Conservation (phyloP, 441 rosid genomes). For the Populus tomentosa region DNA sequence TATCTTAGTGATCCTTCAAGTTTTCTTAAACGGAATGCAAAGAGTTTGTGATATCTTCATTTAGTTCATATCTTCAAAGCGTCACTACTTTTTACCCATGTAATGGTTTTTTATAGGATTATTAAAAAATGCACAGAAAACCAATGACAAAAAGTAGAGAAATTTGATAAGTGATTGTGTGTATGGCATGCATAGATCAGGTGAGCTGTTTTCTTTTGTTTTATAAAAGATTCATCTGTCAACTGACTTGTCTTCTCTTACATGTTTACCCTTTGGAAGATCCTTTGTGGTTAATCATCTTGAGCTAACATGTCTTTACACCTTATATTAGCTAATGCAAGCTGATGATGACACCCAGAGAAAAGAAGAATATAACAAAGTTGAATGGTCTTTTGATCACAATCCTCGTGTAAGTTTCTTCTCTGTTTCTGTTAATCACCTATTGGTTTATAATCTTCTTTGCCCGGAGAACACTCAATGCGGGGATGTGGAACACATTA, state of each 20-base stretch:
- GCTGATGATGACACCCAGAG: conserved; percentile 35
- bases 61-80: background rate
- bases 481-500: background rate
- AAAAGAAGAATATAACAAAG: conserved; percentile 68
- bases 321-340: conserved; percentile 44
- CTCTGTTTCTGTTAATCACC: background rate
- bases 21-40: background rate
- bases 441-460: conserved; percentile 6
- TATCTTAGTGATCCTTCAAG: background rate
- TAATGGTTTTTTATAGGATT: background rate
- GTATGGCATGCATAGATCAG: background rate
- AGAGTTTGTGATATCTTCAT: background rate
- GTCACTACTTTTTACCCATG: background rate
- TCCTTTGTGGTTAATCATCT: conserved; percentile 4
- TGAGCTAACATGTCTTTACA: conserved; percentile 16
- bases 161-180: background rate
- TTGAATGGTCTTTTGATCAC: conserved; percentile 65
- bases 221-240: background rate
- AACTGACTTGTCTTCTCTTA: background rate
- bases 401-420: conserved; percentile 61
- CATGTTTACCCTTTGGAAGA: background rate
- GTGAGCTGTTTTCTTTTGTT: background rate
- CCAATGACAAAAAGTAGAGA: background rate
- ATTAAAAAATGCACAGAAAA: background rate
- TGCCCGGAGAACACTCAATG: background rate